Percentiles rank a stretch among this genome's conserved stretches.
Evolutionary conservation across 257 asterid species (phyloP).

Genomic region (Solanum pinnatisectum): DNA sequence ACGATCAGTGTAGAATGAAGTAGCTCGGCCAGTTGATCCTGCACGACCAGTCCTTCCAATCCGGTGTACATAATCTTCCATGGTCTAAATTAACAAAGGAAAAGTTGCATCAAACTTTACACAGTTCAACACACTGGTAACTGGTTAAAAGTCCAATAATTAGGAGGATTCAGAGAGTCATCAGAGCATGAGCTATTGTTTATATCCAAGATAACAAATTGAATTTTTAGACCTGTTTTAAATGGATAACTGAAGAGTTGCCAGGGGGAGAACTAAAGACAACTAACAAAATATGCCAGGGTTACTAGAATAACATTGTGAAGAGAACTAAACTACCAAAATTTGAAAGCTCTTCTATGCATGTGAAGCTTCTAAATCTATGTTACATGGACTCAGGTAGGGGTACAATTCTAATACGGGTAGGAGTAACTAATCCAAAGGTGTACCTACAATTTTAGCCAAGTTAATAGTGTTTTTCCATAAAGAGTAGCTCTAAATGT

Average conservation of each 20-base stretch:
- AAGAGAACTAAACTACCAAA: background rate
- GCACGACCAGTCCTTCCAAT: constrained; percentile 96
- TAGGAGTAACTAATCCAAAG: background rate
- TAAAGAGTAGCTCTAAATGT: background rate
- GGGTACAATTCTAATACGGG: background rate
- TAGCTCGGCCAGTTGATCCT: constrained; percentile 81
- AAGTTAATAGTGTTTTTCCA: background rate
- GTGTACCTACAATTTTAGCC: background rate
- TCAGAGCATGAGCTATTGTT: background rate
- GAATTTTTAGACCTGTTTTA: background rate
- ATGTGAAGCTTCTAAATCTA: background rate
- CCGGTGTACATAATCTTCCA: constrained; percentile 92
- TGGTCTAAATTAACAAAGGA: constrained; percentile 35
- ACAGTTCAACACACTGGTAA: background rate
- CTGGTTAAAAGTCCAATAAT: background rate
- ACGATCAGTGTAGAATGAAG: constrained; percentile 75
- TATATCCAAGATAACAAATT: background rate
- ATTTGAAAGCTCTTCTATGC: background rate
- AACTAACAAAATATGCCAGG: background rate
- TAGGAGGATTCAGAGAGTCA: background rate
- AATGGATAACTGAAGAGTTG: background rate
- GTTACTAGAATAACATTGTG: background rate
- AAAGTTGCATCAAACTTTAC: background rate
- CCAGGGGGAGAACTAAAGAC: background rate
- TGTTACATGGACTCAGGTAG: background rate